phyloP scores from a whole-genome alignment of 2,329 filamentous ascomycete genomes.

The Paecilomyces sp. region DNA sequence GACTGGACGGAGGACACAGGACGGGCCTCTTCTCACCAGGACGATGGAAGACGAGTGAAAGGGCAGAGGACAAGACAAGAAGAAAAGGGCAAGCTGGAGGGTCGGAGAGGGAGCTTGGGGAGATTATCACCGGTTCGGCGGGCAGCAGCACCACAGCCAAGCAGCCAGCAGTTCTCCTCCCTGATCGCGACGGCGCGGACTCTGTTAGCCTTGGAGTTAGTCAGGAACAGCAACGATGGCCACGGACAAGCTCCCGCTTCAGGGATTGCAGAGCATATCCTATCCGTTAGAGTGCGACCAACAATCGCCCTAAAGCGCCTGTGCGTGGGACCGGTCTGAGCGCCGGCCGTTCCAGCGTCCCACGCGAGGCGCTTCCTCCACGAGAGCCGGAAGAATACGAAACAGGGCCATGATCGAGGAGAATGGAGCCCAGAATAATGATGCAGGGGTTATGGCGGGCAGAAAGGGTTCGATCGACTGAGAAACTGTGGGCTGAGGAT shows the following conservation, averaged over 20 bases:
- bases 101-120: conserved; percentile 5
- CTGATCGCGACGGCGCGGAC: background rate
- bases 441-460: background rate
- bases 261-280: background rate
- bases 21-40: background rate
- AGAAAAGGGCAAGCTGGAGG: background rate
- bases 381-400: background rate
- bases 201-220: background rate
- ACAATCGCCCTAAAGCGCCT: background rate
- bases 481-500: background rate
- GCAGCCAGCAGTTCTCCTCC: background rate
- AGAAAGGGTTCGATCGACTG: background rate
- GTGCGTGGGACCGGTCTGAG: background rate
- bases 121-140: background rate
- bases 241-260: background rate
- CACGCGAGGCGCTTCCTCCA: background rate
- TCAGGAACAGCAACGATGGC: background rate
- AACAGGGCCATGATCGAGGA: background rate
- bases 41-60: background rate
- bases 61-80: background rate
- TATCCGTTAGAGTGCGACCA: background rate
- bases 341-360: background rate
- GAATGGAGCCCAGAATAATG: background rate
- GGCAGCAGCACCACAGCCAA: background rate
- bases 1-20: background rate